Conservation (phyloP, 2,329 filamentous ascomycete genomes). For the Lachnellula arida region DNA sequence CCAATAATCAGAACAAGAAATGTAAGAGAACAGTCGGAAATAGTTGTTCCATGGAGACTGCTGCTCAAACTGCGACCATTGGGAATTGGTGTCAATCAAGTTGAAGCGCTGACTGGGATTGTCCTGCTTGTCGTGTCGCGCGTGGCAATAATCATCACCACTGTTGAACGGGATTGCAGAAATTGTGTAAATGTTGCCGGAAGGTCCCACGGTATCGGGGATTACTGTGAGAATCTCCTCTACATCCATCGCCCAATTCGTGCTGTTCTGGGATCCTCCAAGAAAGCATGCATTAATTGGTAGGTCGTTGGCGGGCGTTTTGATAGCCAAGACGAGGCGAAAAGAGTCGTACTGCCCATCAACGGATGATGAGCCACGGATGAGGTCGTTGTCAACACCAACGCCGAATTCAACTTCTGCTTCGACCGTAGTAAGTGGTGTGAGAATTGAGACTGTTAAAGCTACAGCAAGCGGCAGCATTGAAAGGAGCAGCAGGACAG, state of each 20-base stretch:
- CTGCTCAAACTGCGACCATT: neutral
- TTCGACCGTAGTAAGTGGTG: neutral
- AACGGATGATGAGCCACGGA: neutral
- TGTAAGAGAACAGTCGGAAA: neutral
- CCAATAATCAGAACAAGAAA: neutral
- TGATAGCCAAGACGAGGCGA: neutral
- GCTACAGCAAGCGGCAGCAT: neutral
- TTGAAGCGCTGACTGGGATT: neutral
- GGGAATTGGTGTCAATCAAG: neutral
- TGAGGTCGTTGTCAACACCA: neutral
- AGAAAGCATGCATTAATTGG: neutral
- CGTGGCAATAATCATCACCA: neutral
- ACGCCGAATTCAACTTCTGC: neutral
- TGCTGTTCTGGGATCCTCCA: too few species aligned
- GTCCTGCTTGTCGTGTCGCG: neutral
- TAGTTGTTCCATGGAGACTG: neutral
- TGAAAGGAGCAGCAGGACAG: too few species aligned
- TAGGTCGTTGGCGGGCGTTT: neutral
- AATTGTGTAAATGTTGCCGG: neutral
- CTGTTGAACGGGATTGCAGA: neutral
- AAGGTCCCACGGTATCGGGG: neutral
- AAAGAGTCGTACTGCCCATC: neutral
- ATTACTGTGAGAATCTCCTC: neutral
- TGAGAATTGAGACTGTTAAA: neutral
- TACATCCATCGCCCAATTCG: neutral